Evolutionary conservation across 371 early-diverging fungal genomes (phyloP).

Genomic region (Ecytonucleospora hepatopenaei): DNA sequence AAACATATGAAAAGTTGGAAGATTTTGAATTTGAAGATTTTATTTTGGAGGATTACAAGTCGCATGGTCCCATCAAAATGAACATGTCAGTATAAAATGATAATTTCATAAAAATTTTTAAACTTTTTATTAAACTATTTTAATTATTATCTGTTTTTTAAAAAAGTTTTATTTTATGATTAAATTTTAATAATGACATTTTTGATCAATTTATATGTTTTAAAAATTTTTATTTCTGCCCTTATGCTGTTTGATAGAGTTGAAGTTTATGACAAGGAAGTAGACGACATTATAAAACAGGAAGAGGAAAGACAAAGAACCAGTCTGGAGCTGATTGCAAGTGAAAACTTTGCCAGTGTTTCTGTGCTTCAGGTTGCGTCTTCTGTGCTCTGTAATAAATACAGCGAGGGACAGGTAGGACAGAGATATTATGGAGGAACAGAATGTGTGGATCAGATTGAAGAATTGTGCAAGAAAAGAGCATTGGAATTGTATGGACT

Average conservation of each 20-base stretch:
- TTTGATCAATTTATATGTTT: too few species aligned
- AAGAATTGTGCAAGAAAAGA: constrained; percentile 69
- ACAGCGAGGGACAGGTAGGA: constrained; percentile 81
- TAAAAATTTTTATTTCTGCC: too few species aligned
- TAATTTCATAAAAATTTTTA: neutral
- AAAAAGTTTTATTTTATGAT: too few species aligned
- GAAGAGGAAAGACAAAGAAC: constrained; percentile 89
- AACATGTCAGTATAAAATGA: constrained; percentile 75
- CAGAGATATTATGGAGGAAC: constrained; percentile 92
- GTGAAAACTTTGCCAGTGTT: constrained; percentile 87
- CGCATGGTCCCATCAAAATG: constrained; percentile 80
- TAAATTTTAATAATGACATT: too few species aligned
- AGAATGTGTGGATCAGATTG: constrained; percentile 86
- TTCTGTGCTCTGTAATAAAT: constrained; percentile 94
- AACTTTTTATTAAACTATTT: neutral
- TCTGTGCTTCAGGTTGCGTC: constrained; percentile 88
- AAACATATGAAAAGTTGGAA: constrained; percentile 60
- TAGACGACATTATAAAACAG: constrained; percentile 75
- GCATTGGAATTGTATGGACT: constrained; percentile 80
- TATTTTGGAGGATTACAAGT: constrained; percentile 69
- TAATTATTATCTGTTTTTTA: too few species aligned
- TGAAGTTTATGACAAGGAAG: constrained; percentile 66
- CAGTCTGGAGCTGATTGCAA: constrained; percentile 79
- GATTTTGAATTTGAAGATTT: constrained; percentile 73
- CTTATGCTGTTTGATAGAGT: constrained; percentile 22